These are phyloP conservation scores for Naganishia onofrii DNA, from an alignment of 768 basidiomycete species.

Conservation along the genomic window DNA sequence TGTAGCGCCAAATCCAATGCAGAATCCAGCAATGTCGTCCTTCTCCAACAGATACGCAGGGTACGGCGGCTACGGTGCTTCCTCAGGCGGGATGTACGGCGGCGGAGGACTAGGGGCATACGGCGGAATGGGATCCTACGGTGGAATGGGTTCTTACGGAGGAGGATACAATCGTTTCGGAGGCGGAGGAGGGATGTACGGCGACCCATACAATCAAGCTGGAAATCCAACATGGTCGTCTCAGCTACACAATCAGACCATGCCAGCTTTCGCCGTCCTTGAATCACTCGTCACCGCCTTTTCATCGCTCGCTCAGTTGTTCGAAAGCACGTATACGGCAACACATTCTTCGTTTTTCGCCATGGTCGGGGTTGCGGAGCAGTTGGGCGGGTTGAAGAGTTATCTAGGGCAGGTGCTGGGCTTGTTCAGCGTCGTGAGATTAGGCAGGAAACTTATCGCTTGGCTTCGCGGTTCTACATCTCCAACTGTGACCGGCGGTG, in stretches of 20 bases:
- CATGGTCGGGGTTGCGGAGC: constrained; percentile 85
- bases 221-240: constrained; percentile 67
- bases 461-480: constrained; percentile 66
- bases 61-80: constrained; percentile 14
- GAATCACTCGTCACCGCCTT: constrained; percentile 96
- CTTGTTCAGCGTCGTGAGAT: constrained; percentile 76
- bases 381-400: constrained; percentile 84
- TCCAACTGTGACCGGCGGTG: neutral
- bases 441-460: constrained; percentile 45
- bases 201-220: constrained; percentile 44
- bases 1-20: constrained; percentile 5
- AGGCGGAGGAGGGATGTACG: constrained; percentile 56
- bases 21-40: constrained; percentile 16
- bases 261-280: constrained; percentile 85
- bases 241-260: constrained; percentile 81
- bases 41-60: constrained; percentile 19
- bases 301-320: constrained; percentile 90
- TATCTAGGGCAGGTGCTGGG: constrained; percentile 91
- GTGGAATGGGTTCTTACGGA: constrained; percentile 17
- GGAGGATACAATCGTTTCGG: constrained; percentile 39
- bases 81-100: constrained; percentile 4
- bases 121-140: constrained; percentile 2
- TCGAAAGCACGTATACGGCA: constrained; percentile 96
- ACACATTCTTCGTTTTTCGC: constrained; percentile 93
- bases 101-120: constrained; percentile 1